Conservation (phyloP, 1,139 yeast genomes). For the Pneumocystis jirovecii region DNA sequence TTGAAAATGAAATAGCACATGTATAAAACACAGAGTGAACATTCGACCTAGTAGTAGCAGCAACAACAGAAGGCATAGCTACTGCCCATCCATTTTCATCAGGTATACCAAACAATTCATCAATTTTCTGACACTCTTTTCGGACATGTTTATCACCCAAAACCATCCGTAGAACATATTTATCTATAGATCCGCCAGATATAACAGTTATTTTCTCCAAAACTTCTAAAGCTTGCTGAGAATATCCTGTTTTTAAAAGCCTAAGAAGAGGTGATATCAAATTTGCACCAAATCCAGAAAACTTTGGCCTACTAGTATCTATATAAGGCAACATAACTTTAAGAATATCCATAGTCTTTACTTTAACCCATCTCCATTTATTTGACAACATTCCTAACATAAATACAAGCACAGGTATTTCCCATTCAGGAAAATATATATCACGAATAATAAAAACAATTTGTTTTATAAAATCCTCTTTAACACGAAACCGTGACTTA, state of each 20-base stretch:
- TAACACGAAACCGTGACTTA: constrained; percentile 67
- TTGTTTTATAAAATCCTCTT: constrained; percentile 76
- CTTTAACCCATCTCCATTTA: constrained; percentile 58
- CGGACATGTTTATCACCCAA: constrained; percentile 66
- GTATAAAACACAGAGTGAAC: constrained; percentile 92
- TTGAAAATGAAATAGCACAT: constrained; percentile 33
- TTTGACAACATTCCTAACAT: constrained; percentile 68
- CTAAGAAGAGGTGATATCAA: constrained; percentile 78
- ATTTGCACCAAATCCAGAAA: constrained; percentile 87
- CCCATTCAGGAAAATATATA: constrained; percentile 58
- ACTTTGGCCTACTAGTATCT: constrained; percentile 64
- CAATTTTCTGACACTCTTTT: constrained; percentile 71
- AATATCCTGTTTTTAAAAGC: constrained; percentile 68
- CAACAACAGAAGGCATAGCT: constrained; percentile 84
- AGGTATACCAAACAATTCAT: constrained; percentile 87
- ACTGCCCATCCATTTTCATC: constrained; percentile 98
- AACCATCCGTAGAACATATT: constrained; percentile 81
- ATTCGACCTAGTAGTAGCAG: constrained; percentile 76
- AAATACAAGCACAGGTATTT: constrained; percentile 60
- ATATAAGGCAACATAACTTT: constrained; percentile 62
- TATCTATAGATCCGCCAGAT: constrained; percentile 82
- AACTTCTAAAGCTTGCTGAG: constrained; percentile 77
- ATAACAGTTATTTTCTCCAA: constrained; percentile 72
- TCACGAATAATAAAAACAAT: constrained; percentile 51
- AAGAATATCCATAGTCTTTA: constrained; percentile 63